A percentile compares a stretch with the other conserved stretches of the same genome.
Conservation (phyloP, 805 yeast genomes). For the Candida krabiensis region DNA sequence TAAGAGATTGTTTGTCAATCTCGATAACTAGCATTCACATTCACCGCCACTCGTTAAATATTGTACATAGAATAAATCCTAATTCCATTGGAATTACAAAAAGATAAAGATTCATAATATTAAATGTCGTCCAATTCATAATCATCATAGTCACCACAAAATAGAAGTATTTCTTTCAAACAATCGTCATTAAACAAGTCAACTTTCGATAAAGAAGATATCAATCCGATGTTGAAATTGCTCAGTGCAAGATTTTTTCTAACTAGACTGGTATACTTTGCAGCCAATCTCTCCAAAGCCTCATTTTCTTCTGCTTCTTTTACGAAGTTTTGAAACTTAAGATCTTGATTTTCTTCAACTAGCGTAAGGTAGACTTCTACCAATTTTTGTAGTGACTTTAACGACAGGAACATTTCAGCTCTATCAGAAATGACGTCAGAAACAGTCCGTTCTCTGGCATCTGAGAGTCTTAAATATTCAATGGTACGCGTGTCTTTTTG, state of each 20-base stretch:
- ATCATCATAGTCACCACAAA: slow-evolving; percentile 30
- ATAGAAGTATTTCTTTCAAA: slow-evolving; percentile 29
- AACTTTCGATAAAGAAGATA: slow-evolving; percentile 33
- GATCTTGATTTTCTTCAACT: slow-evolving; percentile 16
- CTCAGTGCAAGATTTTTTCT: slow-evolving; percentile 25
- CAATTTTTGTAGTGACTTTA: slow-evolving; percentile 8
- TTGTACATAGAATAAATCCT: slow-evolving; percentile 7
- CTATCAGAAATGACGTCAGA: slow-evolving; percentile 1
- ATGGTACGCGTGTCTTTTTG: slow-evolving; percentile 16
- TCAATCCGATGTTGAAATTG: slow-evolving; percentile 32
- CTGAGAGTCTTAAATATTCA: slow-evolving; percentile 4
- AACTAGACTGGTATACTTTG: slow-evolving; percentile 14
- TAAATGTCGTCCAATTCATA: slow-evolving; percentile 29
- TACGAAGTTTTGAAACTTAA: slow-evolving; percentile 14
- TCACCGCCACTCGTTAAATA: slow-evolving; percentile 1
- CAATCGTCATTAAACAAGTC: slow-evolving; percentile 33
- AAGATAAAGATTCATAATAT: no score
- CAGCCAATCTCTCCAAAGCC: slow-evolving; percentile 15
- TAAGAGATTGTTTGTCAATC: slow-evolving; percentile 30
- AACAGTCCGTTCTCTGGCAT: slow-evolving; percentile 3
- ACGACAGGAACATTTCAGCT: slow-evolving; percentile 1
- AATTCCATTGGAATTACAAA: no score
- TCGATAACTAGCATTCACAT: slow-evolving; percentile 8
- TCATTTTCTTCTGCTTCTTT: slow-evolving; percentile 13
- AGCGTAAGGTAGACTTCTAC: slow-evolving; percentile 10